Evolutionary conservation across 164 flowering plant species (phyloP), one percentile per base, ranked within the genome.

Genomic region (Santalum album): DNA sequence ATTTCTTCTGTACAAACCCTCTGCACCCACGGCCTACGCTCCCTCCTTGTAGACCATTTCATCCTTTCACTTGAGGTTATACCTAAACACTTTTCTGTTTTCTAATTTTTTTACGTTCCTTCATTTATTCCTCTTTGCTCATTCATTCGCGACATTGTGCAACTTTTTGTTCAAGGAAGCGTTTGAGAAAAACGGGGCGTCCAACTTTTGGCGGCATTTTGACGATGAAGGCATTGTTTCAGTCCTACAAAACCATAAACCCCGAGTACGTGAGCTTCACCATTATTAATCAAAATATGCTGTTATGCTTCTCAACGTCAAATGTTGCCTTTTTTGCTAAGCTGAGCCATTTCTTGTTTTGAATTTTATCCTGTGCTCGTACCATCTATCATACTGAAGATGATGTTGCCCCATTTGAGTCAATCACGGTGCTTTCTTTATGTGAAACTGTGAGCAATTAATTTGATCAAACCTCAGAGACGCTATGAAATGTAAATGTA

Each of bases 171-270:
- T 64, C 51, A 80, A 91, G 98, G 76, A 72, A 64, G 53, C 65
- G 1, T 89, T 92, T 59, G 83, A 81, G 74, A 79, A 32, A 64
- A 74, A 72, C 60, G 80, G 86, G 6, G 81, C 77, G 3, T 57
- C 76, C 0, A 83, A 50, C 63, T 92, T 92, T 61, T 92, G 99
- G 96, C 58, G 52, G 62, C 79, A 78, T 68, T 89, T 92, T 70
- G 84, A 80, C 51, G 68, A 57, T 54, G 80, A 73, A 60, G 58
- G 34, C 39, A 49, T 74, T 35, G 48, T 59, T 56, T 62, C 63
- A 35, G 38, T 40, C 55, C 36, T 47, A 20, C 78, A 57, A 44
- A 56, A 43, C 22, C 63, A 57, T 19, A 39, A 51, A 14, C 32
- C 49, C 29, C 29, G 5, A 46, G 80, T 73, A 69, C 54, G 76